Base-by-base conservation (phyloP, 441 rosid species). In the Francoa sonchifolia region DNA sequence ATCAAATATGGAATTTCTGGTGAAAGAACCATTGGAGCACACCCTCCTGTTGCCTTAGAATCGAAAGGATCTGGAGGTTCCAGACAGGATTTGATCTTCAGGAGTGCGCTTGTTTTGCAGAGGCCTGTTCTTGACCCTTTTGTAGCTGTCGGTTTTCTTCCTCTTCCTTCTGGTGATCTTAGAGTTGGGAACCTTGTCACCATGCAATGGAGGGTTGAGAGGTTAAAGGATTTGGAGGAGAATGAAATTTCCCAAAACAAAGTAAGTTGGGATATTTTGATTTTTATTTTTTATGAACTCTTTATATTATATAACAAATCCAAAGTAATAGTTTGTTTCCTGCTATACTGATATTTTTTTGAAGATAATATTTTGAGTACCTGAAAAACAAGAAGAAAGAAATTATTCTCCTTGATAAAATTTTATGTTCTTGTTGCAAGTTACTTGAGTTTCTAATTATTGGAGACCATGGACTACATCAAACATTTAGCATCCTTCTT, bases 91-190 rank as follows among this genome's bases (percentile, higher is more conserved):
- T 54, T 90, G 69, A 64, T 83, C 60, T 90, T 90, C 72, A 69
- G 63, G 73, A 80, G 90, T 56, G 79, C 75, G 33, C 67, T 90
- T 48, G 65, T 73, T 35, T 61, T 86, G 61, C 93, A 86, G 55
- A 84, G 74, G 54, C 99, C 95, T 42, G 90, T 83, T 35, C 96
- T 90, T 63, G 93, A 86, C 50, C 99, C 95, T 27, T 69, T 82
- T 59, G 69, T 90, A 16, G 87, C 99, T 39, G 82, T 90, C 61
- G 96, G 96, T 40, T 90, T 90, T 55, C 77, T 90, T 46, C 76
- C 96, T 46, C 86, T 90, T 63, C 71, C 85, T 55, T 74, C 88
- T 12, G 68, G 57, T 55, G 75, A 85, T 38, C 85, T 90, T 57
- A 72, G 86, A 66, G 95, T 83, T 34, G 99, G 99, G 40, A 77